Conservation (phyloP, 2,329 filamentous ascomycete species). For the Claviceps digitariae region DNA sequence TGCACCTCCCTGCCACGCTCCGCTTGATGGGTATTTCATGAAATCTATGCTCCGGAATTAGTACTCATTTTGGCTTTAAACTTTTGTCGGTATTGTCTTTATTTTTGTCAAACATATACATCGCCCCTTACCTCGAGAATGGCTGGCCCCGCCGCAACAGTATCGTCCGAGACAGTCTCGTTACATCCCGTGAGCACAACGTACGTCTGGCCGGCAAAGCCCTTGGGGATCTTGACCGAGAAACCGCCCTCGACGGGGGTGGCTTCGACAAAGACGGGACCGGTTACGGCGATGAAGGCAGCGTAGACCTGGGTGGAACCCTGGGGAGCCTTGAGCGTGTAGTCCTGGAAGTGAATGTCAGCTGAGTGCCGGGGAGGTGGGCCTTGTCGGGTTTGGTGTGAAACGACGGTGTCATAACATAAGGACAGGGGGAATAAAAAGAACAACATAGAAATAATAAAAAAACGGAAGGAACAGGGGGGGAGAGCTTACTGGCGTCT, state of each 20-base stretch:
- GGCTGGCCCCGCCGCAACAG: slow-evolving; percentile 21
- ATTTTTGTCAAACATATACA: too few species aligned
- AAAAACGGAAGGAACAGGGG: not conserved
- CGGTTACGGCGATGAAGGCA: slow-evolving; percentile 6
- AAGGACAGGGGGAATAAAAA: too few species aligned
- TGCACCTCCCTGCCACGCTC: too few species aligned
- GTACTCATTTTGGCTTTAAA: too few species aligned
- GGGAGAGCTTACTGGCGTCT: not conserved
- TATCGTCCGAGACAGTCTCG: slow-evolving; percentile 18
- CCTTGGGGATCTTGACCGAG: slow-evolving; percentile 9
- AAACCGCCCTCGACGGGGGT: slow-evolving; percentile 4
- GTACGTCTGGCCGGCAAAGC: slow-evolving; percentile 20
- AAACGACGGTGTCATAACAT: too few species aligned
- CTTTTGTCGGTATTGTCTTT: too few species aligned
- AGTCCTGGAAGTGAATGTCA: not conserved
- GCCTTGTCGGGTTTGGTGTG: too few species aligned
- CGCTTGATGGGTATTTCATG: too few species aligned
- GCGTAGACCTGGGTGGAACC: slow-evolving; percentile 1
- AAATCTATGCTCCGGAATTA: too few species aligned
- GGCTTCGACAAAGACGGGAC: slow-evolving; percentile 5
- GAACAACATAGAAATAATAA: not conserved
- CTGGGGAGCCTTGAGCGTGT: slow-evolving; percentile 1
- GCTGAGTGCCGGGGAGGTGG: too few species aligned
- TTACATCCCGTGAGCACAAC: slow-evolving; percentile 21
- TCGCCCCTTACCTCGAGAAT: slow-evolving; percentile 19